These are phyloP conservation scores for Teunomyces tritomae DNA, from an alignment of 805 yeast species.

Conservation along the genomic window DNA sequence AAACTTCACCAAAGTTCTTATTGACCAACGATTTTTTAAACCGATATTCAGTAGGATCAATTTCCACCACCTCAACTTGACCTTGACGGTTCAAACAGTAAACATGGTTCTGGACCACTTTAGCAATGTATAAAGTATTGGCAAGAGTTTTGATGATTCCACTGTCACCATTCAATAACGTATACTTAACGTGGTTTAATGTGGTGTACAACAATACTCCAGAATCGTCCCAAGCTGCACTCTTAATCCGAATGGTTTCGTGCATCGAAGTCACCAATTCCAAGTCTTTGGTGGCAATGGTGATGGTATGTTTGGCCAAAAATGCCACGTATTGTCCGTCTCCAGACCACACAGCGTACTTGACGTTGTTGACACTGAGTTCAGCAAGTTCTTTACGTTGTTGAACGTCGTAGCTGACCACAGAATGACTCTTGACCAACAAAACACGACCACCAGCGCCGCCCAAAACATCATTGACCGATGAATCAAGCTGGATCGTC, in stretches of 20 bases:
- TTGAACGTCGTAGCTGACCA: conserved; percentile 86
- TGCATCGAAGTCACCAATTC: conserved; percentile 81
- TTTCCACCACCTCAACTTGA: conserved; percentile 68
- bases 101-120: conserved; percentile 66
- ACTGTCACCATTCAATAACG: conserved; percentile 87
- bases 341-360: conserved; percentile 84
- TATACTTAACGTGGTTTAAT: conserved; percentile 91
- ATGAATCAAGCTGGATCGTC: conserved; percentile 64
- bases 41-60: conserved; percentile 96
- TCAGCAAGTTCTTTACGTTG: conserved; percentile 78
- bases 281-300: conserved; percentile 77
- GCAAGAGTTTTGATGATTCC: conserved; percentile 94
- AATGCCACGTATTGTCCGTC: conserved; percentile 88
- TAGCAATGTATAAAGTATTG: conserved; percentile 78
- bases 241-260: conserved; percentile 93
- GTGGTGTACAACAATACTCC: conserved; percentile 92
- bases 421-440: conserved; percentile 67
- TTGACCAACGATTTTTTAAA: conserved; percentile 91
- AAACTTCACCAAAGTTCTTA: conserved; percentile 87
- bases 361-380: conserved; percentile 70
- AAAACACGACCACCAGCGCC: conserved; percentile 85
- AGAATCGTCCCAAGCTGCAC: conserved; percentile 96
- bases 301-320: conserved; percentile 86
- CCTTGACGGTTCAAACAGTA: conserved; percentile 85
- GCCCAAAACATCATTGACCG: conserved; percentile 67